Evolutionary conservation across 1,284 basidiomycete species (phyloP), one percentile per base, ranked within the genome.

Genomic region (Pascua sp.): DNA sequence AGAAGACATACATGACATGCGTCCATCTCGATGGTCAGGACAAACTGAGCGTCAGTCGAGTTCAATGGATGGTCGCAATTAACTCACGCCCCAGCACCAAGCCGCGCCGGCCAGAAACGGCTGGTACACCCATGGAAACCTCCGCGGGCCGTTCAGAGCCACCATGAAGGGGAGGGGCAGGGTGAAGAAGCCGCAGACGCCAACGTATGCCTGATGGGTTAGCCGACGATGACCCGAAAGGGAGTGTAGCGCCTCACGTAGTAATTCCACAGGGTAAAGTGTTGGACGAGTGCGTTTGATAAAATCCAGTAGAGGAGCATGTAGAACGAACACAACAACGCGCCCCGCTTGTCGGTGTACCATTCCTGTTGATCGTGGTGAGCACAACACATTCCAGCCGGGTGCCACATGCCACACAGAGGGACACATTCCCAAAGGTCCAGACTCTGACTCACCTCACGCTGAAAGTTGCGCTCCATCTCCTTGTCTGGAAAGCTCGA

Each of bases 391-490:
- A 75, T 57, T 5, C 70, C 70, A 2, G 65, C 67, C 49, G 63
- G 61, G 51, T 69, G 68, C 42, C 62, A 59, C 2, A 65, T 67
- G 61, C 72, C 9, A 75, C 72, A 67, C 71, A 3, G 58, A 42
- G 32, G 8, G 42, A 24, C 3, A 50, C 10, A 16, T 42, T 50
- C 41, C 24, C 38, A 45, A n/a, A 46, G 17, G 11, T 43, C 37
- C 24, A 2, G 36, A 7, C 36, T 17, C 42, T 36, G 17, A 65
- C 71, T 56, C 57, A 77, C 71, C 59, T 78, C 59, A 5, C 50
- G 46, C 40, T 69, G 70, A 55, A 70, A 78, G 15, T 68, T 66
- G 36, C 63, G 57, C 55, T 78, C 76, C 53, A 73, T 75, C 17
- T 49, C 60, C 8, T 57, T 51, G 53, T 78, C 76, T 1, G 71